phyloP scores from a whole-genome alignment of 306 rosid genomes.

The Rosa rugosa region DNA sequence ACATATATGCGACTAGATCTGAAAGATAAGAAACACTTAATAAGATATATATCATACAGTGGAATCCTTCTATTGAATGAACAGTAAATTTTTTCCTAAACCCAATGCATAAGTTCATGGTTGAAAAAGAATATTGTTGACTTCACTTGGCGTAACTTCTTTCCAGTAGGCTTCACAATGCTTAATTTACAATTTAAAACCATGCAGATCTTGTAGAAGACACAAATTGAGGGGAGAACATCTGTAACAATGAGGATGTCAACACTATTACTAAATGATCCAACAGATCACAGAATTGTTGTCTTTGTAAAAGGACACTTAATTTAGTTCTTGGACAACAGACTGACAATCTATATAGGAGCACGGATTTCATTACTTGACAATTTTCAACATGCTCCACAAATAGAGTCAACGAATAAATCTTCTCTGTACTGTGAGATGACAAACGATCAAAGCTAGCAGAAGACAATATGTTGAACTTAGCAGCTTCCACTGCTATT shows the following conservation, averaged over 20 bases:
- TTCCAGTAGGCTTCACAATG: too few species aligned
- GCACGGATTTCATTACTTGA: neutral
- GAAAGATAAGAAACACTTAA: constrained; percentile 26
- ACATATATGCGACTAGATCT: constrained; percentile 88
- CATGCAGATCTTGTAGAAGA: constrained; percentile 1
- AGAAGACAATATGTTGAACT: neutral
- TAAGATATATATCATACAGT: neutral
- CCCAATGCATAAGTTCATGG: neutral
- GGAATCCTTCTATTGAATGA: neutral
- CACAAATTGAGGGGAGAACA: neutral
- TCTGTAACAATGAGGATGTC: neutral
- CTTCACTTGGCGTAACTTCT: neutral
- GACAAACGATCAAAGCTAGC: neutral
- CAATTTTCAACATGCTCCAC: neutral
- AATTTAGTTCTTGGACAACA: neutral
- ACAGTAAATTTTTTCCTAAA: neutral
- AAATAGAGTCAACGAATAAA: neutral
- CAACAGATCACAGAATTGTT: neutral
- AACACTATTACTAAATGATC: neutral
- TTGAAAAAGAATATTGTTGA: neutral
- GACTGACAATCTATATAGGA: neutral
- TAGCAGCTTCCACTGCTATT: neutral
- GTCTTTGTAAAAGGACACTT: neutral
- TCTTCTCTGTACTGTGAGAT: neutral
- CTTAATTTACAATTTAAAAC: neutral